Evolutionary conservation across 495 filamentous ascomycete species (phyloP).

Genomic region (Chaetomium tenue): DNA sequence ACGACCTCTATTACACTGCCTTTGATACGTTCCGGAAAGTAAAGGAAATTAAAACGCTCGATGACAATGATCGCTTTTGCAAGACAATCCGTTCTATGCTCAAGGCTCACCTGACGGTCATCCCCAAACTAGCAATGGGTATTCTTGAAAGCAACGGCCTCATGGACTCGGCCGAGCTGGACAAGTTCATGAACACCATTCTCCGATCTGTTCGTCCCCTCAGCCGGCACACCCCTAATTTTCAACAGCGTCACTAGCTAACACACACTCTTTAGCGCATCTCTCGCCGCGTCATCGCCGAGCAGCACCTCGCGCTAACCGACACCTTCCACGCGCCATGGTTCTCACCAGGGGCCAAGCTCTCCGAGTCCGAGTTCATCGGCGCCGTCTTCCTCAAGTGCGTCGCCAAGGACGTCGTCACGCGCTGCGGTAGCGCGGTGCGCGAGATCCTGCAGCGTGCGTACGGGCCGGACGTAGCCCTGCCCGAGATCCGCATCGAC

Average conservation of each 20-base stretch:
- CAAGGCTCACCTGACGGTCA: conserved; percentile 85
- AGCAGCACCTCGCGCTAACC: conserved; percentile 95
- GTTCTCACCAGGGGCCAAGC: conserved; percentile 81
- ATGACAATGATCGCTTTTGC: conserved; percentile 91
- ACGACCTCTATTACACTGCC: conserved; percentile 93
- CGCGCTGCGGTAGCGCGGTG: conserved; percentile 72
- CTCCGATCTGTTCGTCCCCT: conserved; percentile 72
- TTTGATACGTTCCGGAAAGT: conserved; percentile 87
- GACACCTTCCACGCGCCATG: conserved; percentile 92
- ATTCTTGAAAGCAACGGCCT: conserved; percentile 82
- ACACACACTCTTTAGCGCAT: conserved; percentile 61
- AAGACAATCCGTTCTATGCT: conserved; percentile 73
- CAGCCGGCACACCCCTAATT: not conserved
- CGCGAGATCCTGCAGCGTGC: conserved; percentile 66
- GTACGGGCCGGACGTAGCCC: conserved; percentile 62
- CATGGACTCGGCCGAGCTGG: conserved; percentile 73
- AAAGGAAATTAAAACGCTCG: conserved; percentile 75
- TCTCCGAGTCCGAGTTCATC: conserved; percentile 78
- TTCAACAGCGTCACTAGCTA: not conserved
- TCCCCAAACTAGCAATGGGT: conserved; percentile 90
- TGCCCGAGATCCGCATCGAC: conserved; percentile 81
- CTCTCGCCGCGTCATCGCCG: conserved; percentile 91
- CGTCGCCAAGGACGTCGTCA: conserved; percentile 84
- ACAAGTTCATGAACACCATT: conserved; percentile 93
- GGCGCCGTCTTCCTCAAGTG: conserved; percentile 95